Evolutionary conservation across 345 rosid genomes (phyloP).

Genomic region (Excoecaria cochinchinensis): DNA sequence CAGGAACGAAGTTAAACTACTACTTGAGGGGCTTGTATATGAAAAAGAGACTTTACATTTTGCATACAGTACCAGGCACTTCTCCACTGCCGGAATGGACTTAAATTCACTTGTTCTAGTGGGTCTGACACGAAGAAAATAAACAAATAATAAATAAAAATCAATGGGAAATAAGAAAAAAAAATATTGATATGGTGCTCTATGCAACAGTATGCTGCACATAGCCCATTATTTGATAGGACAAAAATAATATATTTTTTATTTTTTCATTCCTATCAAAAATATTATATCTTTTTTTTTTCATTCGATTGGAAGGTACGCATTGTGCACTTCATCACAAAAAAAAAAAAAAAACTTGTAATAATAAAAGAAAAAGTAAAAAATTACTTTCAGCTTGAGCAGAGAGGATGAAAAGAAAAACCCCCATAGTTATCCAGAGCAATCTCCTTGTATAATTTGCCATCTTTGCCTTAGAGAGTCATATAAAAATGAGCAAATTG

Average conservation of each 20-base stretch:
- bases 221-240: too few species aligned
- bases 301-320: background rate
- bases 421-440: background rate
- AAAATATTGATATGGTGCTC: too few species aligned
- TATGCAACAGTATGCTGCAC: too few species aligned
- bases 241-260: too few species aligned
- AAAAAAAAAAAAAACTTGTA: background rate
- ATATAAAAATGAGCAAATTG: background rate
- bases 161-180: background rate
- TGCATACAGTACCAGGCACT: slow-evolving; percentile 36
- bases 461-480: background rate
- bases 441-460: background rate
- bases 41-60: slow-evolving; percentile 8
- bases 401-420: background rate
- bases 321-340: too few species aligned
- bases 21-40: background rate
- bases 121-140: background rate
- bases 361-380: background rate
- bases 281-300: background rate
- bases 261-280: too few species aligned
- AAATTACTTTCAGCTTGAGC: background rate
- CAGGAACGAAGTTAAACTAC: too few species aligned
- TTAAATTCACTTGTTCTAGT: slow-evolving; percentile 18
- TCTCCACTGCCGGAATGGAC: slow-evolving; percentile 42
- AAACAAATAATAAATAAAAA: background rate